These are phyloP conservation scores for Ziziphus jujuba DNA, from an alignment of 306 rosid species.

Conservation along the genomic window DNA sequence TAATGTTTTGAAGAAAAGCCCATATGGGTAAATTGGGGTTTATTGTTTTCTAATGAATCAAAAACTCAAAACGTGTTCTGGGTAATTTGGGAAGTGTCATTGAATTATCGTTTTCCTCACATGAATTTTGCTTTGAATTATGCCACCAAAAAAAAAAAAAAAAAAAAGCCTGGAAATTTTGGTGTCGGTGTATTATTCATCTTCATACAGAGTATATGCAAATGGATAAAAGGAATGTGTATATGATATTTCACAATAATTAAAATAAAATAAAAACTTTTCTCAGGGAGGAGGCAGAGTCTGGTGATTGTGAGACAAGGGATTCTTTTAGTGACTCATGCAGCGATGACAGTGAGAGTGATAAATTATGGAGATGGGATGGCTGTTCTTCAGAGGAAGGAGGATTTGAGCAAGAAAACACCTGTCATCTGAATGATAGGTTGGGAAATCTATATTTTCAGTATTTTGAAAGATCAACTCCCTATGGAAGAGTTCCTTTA, in stretches of 20 bases:
- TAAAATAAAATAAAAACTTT: no score
- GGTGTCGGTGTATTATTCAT: no score
- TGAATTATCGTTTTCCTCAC: no score
- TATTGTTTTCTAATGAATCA: neutral
- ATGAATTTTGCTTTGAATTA: no score
- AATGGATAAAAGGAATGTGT: no score
- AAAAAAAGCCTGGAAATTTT: no score
- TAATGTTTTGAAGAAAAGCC: neutral
- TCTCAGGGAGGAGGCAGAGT: constrained; percentile 74
- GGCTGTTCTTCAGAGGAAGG: constrained; percentile 86
- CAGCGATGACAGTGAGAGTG: constrained; percentile 83
- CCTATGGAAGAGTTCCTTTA: constrained; percentile 92
- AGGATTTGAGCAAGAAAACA: constrained; percentile 64
- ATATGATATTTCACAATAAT: no score
- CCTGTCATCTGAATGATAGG: constrained; percentile 57
- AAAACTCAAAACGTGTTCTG: neutral
- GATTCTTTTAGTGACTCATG: constrained; percentile 75
- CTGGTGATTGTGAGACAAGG: constrained; percentile 74
- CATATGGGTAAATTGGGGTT: neutral
- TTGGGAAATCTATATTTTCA: constrained; percentile 72
- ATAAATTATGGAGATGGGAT: constrained; percentile 84
- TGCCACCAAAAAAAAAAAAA: no score
- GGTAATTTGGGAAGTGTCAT: no score
- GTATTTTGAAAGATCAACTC: constrained; percentile 91
- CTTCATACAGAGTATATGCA: no score